Evolutionary conservation across 148 eudicot species (phyloP).

Genomic region (Diospyros kaki): DNA sequence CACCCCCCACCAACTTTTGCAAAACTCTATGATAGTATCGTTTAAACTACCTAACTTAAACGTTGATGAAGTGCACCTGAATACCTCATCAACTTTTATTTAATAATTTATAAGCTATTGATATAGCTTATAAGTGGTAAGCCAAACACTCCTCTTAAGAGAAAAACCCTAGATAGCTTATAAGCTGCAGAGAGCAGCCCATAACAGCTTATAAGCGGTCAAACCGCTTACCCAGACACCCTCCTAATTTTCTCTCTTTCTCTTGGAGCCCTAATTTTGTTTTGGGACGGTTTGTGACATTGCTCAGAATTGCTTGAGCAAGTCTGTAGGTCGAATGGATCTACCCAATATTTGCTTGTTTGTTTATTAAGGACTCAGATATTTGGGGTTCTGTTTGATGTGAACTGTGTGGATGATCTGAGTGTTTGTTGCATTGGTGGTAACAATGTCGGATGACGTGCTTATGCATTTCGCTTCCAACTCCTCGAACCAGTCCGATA

Average conservation of each 20-base stretch:
- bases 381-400: background rate
- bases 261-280: background rate
- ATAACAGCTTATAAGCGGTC: too few relatives aligned
- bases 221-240: too few relatives aligned
- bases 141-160: too few relatives aligned
- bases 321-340: background rate
- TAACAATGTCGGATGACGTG: constrained; percentile 83
- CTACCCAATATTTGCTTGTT: background rate
- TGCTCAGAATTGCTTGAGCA: constrained; percentile 6
- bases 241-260: background rate
- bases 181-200: too few relatives aligned
- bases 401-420: constrained; percentile 1
- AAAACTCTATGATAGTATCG: too few relatives aligned
- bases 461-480: constrained; percentile 74
- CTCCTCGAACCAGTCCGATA: constrained; percentile 90
- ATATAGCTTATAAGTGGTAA: too few relatives aligned
- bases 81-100: too few relatives aligned
- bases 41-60: too few relatives aligned
- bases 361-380: background rate
- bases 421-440: constrained; percentile 14
- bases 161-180: too few relatives aligned
- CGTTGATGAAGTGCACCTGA: too few relatives aligned
- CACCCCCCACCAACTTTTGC: too few relatives aligned
- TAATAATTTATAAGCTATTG: too few relatives aligned
- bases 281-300: background rate